A percentile compares a stretch with the other conserved stretches of the same genome.
phyloP scores from a whole-genome alignment of 257 asterid species.

The Haberlea rhodopensis region DNA sequence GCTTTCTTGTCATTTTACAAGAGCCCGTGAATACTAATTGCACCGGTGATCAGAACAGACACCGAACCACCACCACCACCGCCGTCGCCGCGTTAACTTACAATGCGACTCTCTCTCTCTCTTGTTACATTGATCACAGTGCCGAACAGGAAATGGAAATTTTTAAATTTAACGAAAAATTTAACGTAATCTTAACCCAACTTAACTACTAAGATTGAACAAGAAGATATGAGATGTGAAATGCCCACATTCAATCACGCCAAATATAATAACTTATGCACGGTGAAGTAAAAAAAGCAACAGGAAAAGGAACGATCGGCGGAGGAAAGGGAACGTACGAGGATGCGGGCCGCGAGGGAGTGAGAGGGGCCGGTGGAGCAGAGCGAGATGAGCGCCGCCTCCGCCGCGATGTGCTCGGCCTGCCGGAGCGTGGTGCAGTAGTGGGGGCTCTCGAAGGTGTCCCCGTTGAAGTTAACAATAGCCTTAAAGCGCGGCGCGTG shows the following conservation, averaged over 20 bases:
- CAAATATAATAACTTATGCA: background rate
- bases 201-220: background rate
- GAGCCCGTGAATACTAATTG: slow-evolving; percentile 1
- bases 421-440: slow-evolving; percentile 69
- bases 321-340: slow-evolving; percentile 32
- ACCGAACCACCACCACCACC: slow-evolving; percentile 17
- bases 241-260: slow-evolving; percentile 11
- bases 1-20: slow-evolving; percentile 28
- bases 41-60: slow-evolving; percentile 13
- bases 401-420: slow-evolving; percentile 90
- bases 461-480: slow-evolving; percentile 70
- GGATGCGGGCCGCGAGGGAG: slow-evolving; percentile 69
- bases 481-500: slow-evolving; percentile 93
- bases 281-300: background rate
- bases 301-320: background rate
- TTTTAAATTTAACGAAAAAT: too few species aligned
- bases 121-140: background rate
- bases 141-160: too few species aligned
- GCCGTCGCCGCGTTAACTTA: slow-evolving; percentile 10
- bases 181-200: too few species aligned
- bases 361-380: slow-evolving; percentile 60
- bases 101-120: slow-evolving; percentile 19
- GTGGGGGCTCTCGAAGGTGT: slow-evolving; percentile 57
- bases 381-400: slow-evolving; percentile 65
- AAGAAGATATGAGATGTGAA: background rate